Evolutionary conservation across 2,329 filamentous ascomycete species (phyloP), one percentile per base, ranked within the genome.

Genomic region (Plectosphaerella cucumerina): DNA sequence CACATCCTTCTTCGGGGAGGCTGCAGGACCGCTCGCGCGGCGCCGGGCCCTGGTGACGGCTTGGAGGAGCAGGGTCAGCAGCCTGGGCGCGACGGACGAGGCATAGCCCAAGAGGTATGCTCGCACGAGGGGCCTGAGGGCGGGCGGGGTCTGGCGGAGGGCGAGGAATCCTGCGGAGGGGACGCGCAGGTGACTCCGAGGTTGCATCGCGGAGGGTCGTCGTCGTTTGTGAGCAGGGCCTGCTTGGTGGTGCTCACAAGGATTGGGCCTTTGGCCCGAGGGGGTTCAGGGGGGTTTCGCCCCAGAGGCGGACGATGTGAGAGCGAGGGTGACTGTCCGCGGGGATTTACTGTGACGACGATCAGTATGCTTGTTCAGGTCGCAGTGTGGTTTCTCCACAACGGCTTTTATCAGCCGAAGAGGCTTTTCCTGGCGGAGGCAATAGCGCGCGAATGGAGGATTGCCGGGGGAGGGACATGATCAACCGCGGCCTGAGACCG

Each of bases 51-150:
- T 70, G 52, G 70, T 70, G 54, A 78, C 60, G 59, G 77, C 71
- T 56, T 78, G 74, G 49, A 84, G 61, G 26, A 84, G 56, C 52
- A 85, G 64, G 3, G 77, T 78, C 56, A 84, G 60, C 20, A 85
- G 64, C 53, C 81, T 72, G 12, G 82, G 82, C 23, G 71, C 74
- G 8, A 84, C 80, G 33, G 76, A 72, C 48, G 81, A 84, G 17
- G 75, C 76, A 68, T 85, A 86, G 26, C 82, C 82, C 33, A 85
- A 60, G 14, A 82, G 60, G 63, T 83, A 86, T 44, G 83, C 82
- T 52, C 81, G 76, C 49, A 83, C 59, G 21, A 83, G 64, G 15
- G 83, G 82, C 48, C 78, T 75, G 31, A 85, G 65, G 39, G 73
- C 54, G 12, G 76, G 70, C 26, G 81, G 79, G 43, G 84, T 63